These are phyloP conservation scores for Neurospora sp. DNA, from an alignment of 495 filamentous ascomycete genomes.

Conservation along the genomic window DNA sequence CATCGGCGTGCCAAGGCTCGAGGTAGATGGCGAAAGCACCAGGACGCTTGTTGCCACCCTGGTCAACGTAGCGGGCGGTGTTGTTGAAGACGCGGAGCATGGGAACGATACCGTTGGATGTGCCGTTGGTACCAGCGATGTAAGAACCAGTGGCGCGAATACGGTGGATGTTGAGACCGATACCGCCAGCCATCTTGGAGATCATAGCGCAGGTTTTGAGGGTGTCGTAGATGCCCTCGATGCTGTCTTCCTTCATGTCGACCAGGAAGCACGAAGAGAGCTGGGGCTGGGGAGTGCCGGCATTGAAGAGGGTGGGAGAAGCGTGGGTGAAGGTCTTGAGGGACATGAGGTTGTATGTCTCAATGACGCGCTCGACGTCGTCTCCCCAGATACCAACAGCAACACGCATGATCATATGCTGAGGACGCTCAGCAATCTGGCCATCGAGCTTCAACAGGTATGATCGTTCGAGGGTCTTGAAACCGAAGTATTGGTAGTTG, in stretches of 20 bases:
- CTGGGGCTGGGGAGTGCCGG: slow-evolving; percentile 87
- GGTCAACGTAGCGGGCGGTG: slow-evolving; percentile 95
- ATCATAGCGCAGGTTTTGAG: slow-evolving; percentile 99
- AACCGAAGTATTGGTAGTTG: slow-evolving; percentile 99
- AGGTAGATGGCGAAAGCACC: slow-evolving; percentile 98
- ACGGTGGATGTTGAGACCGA: slow-evolving; percentile 88
- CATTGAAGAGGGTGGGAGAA: slow-evolving; percentile 95
- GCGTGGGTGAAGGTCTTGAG: slow-evolving; percentile 96
- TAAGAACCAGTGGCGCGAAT: slow-evolving; percentile 96
- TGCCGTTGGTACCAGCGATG: slow-evolving; percentile 94
- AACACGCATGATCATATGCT: slow-evolving; percentile 99
- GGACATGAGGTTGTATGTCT: slow-evolving; percentile 98
- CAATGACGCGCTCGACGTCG: slow-evolving; percentile 83
- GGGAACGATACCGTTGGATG: slow-evolving; percentile 92
- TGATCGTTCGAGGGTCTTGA: slow-evolving; percentile 97
- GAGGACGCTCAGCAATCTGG: slow-evolving; percentile 89
- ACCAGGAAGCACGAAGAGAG: slow-evolving; percentile 96
- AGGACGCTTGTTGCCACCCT: slow-evolving; percentile 98
- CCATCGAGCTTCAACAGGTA: slow-evolving; percentile 89
- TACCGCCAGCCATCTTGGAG: slow-evolving; percentile 96
- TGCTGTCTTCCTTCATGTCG: slow-evolving; percentile 98
- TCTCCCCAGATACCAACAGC: slow-evolving; percentile 93
- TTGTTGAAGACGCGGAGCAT: slow-evolving; percentile 99
- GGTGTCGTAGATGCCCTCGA: slow-evolving; percentile 98
- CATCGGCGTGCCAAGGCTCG: slow-evolving; percentile 98